Evolutionary conservation across 306 rosid species (phyloP), one percentile per base, ranked within the genome.

Genomic region (Begonia masoniana): DNA sequence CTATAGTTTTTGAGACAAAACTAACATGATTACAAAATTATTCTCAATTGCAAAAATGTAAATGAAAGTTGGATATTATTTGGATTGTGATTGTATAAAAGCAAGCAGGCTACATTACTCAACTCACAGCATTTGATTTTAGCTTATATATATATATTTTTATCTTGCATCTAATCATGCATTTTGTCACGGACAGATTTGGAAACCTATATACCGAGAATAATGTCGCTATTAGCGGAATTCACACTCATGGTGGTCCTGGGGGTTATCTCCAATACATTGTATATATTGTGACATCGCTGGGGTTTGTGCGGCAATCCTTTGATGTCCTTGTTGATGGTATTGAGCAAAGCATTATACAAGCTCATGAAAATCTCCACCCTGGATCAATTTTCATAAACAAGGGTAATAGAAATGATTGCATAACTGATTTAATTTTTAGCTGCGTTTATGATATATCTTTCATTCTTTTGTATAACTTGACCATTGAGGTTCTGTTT

Each of bases 191-290:
- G 50, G 48, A 14, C 69, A 88, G 97, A 67, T 85, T 84, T 61
- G 95, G 89, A 45, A 82, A 82, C 58, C 70, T 88, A 9, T 88
- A 88, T 57, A 85, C 87, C 10, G 95, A 80, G 61, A 68, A 85
- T n/a, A 88, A 88, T 71, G 95, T 88, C 41, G 97, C 87, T 54
- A 85, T 88, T 59, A 88, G 95, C 67, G 97, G 95, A 70, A 85
- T 79, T 71, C 97, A 88, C 70, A 88, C 95, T 15, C 97, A 88
- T 60, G 87, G 93, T 41, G 97, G 94, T 15, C 97, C 97, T n/a
- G 97, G 97, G 57, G 97, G 97, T 59, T 89, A 85, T 78, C 95
- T 89, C 16, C 97, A 89, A 72, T 82, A 89, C 66, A 65, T 84
- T 65, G 62, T 82, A 13, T 89, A 88, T 66, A 69, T 89, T 64